A percentile compares a stretch with the other conserved stretches of the same genome.
These are phyloP conservation scores for Ceratobasidium sp. DNA, from an alignment of 1,284 basidiomycete species.

Conservation along the genomic window DNA sequence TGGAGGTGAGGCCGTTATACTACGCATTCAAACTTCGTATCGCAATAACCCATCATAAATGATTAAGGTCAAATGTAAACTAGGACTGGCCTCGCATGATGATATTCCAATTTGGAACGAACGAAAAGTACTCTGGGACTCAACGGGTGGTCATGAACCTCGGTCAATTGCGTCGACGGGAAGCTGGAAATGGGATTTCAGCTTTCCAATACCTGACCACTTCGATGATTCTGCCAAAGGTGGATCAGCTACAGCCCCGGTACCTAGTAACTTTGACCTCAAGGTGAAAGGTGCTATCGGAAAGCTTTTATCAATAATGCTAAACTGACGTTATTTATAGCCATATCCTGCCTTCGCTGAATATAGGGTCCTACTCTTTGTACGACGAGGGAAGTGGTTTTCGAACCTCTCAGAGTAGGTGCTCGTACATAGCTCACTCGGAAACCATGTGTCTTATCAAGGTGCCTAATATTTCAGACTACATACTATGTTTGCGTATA, in stretches of 20 bases:
- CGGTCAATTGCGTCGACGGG: slow-evolving; percentile 6
- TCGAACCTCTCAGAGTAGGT: slow-evolving; percentile 18
- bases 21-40: neutral
- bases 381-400: slow-evolving; percentile 23
- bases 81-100: slow-evolving; percentile 2
- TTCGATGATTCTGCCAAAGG: slow-evolving; percentile 22
- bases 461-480: neutral
- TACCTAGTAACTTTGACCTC: slow-evolving; percentile 17
- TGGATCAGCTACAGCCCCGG: neutral
- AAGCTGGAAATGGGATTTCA: slow-evolving; percentile 28
- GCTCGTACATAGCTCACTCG: neutral
- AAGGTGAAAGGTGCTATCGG: slow-evolving; percentile 10
- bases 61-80: slow-evolving; percentile 2
- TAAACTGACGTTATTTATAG: neutral
- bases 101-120: slow-evolving; percentile 19
- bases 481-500: slow-evolving; percentile 24
- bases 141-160: neutral
- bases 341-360: slow-evolving; percentile 26
- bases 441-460: neutral
- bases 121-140: slow-evolving; percentile 13
- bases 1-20: slow-evolving; percentile 1
- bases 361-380: slow-evolving; percentile 13
- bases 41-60: neutral
- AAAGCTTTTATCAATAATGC: neutral
- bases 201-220: slow-evolving; percentile 18